Base-by-base conservation (phyloP, 2,329 filamentous ascomycete genomes). In the Karstenula rhodostoma region DNA sequence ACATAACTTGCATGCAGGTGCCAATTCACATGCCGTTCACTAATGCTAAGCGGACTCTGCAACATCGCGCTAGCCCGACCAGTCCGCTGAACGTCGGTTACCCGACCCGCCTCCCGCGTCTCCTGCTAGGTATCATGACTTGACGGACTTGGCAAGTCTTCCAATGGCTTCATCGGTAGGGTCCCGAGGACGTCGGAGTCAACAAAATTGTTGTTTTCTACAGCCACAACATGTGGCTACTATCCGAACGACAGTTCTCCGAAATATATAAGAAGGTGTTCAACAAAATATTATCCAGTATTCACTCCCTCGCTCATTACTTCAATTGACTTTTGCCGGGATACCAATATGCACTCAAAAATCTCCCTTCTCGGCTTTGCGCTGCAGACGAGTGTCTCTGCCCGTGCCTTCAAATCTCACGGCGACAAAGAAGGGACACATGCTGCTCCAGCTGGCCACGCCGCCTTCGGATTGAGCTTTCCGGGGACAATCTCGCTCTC, bases 1-100 rank as follows among this genome's bases (percentile, higher is more conserved):
- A 15, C 19, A 17, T 15, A 27, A 27, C n/a, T 42, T 29, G 22
- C 22, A 22, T 27, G 50, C 35, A 52, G 22, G 10, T 42, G 33
- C 27, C 50, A 42, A 13, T 52, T 42, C 33, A 42, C 33, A 52
- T 52, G 50, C 22, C 25, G 50, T 42, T 35, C 50, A 52, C 50
- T 52, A 22, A 52, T 7, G 23, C n/a, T 35, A 43, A 52, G 22
- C 50, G 35, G 49, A 19, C 25, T 52, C 42, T 42, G 22, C 35
- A 52, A 27, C 35, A 33, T 52, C 17, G 50, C 50, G 15, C 50
- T 43, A 25, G 23, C 23, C 23, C 50, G 17, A 13, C 35, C 6
- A 27, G n/a, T 23, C 23, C 35, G n/a, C 17, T 33, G 22, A 52
- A 52, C 23, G 35, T 29, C 23, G 50, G 35, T n/a, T 25, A 19